phyloP scores from a whole-genome alignment of 495 filamentous ascomycete species.

The Lepidopterella palustris region DNA sequence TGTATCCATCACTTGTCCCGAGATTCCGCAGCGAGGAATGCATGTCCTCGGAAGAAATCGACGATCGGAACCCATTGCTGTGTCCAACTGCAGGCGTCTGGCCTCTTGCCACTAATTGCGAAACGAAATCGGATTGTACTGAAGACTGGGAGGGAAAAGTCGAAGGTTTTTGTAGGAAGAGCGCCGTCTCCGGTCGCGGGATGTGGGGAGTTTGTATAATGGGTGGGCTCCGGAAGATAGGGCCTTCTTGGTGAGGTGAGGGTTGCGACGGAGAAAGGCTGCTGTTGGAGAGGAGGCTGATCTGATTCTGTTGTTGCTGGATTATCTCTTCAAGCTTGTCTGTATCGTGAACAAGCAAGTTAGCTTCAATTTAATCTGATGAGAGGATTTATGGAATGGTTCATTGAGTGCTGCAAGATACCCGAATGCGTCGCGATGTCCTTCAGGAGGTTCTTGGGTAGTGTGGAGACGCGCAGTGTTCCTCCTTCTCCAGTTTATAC shows the following conservation, averaged over 20 bases:
- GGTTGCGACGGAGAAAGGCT: constrained; percentile 10
- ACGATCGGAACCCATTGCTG: constrained; percentile 17
- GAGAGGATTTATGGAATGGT: constrained; percentile 39
- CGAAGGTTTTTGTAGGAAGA: constrained; percentile 57
- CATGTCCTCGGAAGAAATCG: constrained; percentile 6
- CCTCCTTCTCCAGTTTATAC: too few species aligned
- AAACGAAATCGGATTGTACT: constrained; percentile 13
- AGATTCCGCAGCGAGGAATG: constrained; percentile 3
- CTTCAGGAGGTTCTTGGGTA: too few species aligned
- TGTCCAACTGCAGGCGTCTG: neutral
- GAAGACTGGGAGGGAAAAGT: constrained; percentile 28
- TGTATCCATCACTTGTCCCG: constrained; percentile 14
- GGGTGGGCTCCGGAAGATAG: constrained; percentile 25
- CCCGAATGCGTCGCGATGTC: too few species aligned
- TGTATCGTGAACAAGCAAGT: neutral
- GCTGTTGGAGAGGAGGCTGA: constrained; percentile 31
- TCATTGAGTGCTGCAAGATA: neutral
- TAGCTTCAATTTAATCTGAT: constrained; percentile 36
- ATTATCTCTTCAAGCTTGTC: constrained; percentile 33
- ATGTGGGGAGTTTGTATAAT: constrained; percentile 39
- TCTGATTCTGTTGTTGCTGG: constrained; percentile 34
- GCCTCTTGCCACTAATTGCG: neutral
- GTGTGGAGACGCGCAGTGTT: too few species aligned
- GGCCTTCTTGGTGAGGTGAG: constrained; percentile 21
- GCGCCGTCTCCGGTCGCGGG: constrained; percentile 53